Evolutionary conservation across 23 red algal species (phyloP).

Genomic region (Pyropia haitanensis): DNA sequence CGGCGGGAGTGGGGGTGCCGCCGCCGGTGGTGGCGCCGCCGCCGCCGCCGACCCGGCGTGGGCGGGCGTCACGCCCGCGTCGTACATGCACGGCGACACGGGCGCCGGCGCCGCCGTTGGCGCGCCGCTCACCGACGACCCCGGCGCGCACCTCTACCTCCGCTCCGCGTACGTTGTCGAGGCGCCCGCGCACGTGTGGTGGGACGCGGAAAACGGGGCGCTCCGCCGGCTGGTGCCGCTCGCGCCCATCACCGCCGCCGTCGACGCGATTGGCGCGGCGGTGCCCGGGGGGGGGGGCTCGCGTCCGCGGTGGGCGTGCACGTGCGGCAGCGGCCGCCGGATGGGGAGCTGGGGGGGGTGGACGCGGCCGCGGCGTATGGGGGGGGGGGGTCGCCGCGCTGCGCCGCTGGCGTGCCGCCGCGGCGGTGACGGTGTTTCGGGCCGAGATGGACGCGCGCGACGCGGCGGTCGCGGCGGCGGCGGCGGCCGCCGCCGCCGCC

Average conservation of each 20-base stretch:
- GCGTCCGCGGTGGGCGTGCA: conserved; percentile 30
- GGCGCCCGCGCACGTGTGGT: neutral
- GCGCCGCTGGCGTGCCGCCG: conserved; percentile 27
- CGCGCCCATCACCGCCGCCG: conserved; percentile 1
- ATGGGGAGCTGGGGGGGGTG: conserved; percentile 9
- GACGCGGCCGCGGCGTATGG: conserved; percentile 22
- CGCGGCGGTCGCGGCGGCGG: conserved; percentile 26
- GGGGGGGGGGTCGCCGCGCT: conserved; percentile 4
- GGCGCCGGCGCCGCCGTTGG: conserved; percentile 26
- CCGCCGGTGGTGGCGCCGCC: conserved; percentile 5
- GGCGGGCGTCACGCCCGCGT: conserved; percentile 8
- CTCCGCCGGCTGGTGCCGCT: conserved; percentile 24
- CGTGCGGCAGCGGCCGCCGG: conserved; percentile 30
- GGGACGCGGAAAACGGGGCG: conserved; percentile 26
- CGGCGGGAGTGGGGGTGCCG: neutral
- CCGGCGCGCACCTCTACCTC: conserved; percentile 27
- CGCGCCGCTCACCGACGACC: conserved; percentile 4
- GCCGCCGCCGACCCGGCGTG: conserved; percentile 6
- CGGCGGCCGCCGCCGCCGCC: conserved; percentile 1
- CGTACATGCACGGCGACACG: conserved; percentile 49
- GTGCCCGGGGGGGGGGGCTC: neutral
- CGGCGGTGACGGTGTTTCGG: neutral
- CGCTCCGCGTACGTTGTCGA: conserved; percentile 41
- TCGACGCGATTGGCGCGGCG: neutral
- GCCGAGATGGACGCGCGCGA: conserved; percentile 1